Evolutionary conservation across 352 stramenopile species (phyloP).

Genomic region (Phytophthora pinifolia): DNA sequence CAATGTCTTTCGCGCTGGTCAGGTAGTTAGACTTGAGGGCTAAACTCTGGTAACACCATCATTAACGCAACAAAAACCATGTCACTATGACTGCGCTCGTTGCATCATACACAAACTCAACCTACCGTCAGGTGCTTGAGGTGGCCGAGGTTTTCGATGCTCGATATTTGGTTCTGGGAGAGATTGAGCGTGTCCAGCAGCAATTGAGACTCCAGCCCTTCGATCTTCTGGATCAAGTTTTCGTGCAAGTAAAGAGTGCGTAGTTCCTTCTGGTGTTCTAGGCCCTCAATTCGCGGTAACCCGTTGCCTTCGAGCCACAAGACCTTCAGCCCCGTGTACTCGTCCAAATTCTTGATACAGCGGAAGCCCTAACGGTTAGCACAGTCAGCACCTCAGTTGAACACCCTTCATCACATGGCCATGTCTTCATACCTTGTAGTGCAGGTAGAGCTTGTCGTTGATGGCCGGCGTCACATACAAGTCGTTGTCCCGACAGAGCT

Average conservation of each 20-base stretch:
- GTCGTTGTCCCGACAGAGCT: conserved; percentile 90
- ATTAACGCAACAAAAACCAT: neutral
- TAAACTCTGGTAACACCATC: conserved; percentile 41
- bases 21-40: conserved; percentile 82
- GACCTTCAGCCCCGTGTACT: conserved; percentile 93
- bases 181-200: conserved; percentile 80
- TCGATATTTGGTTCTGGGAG: conserved; percentile 78
- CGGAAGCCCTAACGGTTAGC: conserved; percentile 68
- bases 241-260: conserved; percentile 94
- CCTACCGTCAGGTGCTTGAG: conserved; percentile 68
- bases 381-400: no score
- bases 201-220: conserved; percentile 62
- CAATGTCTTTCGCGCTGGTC: conserved; percentile 54
- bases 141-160: conserved; percentile 75
- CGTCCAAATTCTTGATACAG: conserved; percentile 93
- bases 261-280: conserved; percentile 86
- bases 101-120: neutral
- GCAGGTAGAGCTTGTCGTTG: conserved; percentile 96
- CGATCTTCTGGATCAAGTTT: conserved; percentile 94
- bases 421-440: conserved; percentile 83
- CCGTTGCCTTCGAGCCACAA: conserved; percentile 96
- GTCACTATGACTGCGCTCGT: no score
- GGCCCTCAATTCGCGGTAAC: conserved; percentile 86
- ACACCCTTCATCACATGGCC: neutral
- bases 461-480: conserved; percentile 91